Evolutionary conservation across 129 eudicot species (phyloP).

Genomic region (Helianthus annuus): HanXRQr2.0-SUNRISE NC_035446.2:160479119-160479618

Average conservation of each 20-base stretch:
- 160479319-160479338: slow-evolving; percentile 62
- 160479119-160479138: too few relatives aligned
- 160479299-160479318: slow-evolving; percentile 78
- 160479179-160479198: neutral
- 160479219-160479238: slow-evolving; percentile 78
- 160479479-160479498: neutral
- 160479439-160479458: neutral
- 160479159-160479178: neutral
- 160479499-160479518: too few relatives aligned
- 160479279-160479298: slow-evolving; percentile 71
- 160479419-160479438: neutral
- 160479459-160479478: neutral
- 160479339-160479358: slow-evolving; percentile 80
- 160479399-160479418: neutral
- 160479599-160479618: too few relatives aligned
- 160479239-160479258: slow-evolving; percentile 77
- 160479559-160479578: neutral
- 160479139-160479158: slow-evolving; percentile 8
- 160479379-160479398: slow-evolving; percentile 21
- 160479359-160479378: slow-evolving; percentile 67
- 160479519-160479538: too few relatives aligned
- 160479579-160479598: neutral
- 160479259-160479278: slow-evolving; percentile 85
- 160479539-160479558: neutral
- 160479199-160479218: neutral